Conservation (phyloP, 2,329 filamentous ascomycete genomes). For the Colletotrichum euphorbiae region DNA sequence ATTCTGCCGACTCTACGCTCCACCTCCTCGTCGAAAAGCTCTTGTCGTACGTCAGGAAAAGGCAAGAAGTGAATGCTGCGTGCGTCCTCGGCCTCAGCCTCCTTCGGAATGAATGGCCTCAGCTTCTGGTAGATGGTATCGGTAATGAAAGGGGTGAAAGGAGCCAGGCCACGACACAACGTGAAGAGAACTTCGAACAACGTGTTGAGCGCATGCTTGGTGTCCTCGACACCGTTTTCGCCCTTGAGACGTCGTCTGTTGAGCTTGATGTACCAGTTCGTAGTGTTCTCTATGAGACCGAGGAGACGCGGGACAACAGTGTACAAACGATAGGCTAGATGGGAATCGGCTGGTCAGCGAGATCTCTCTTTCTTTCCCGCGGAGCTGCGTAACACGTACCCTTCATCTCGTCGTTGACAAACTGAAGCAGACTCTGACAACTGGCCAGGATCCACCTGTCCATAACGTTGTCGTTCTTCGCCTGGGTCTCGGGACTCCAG, state of each 20-base stretch:
- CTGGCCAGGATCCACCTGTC: constrained; percentile 95
- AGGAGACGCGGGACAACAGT: constrained; percentile 91
- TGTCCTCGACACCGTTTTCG: constrained; percentile 86
- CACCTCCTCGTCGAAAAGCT: constrained; percentile 87
- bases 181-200: constrained; percentile 95
- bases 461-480: constrained; percentile 90
- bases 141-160: constrained; percentile 95
- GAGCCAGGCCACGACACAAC: constrained; percentile 86
- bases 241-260: constrained; percentile 93
- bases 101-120: constrained; percentile 82
- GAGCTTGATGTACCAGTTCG: constrained; percentile 99
- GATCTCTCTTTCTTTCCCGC: neutral
- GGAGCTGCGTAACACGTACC: constrained; percentile 58
- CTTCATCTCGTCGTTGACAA: constrained; percentile 93
- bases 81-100: constrained; percentile 74
- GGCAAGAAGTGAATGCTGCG: constrained; percentile 92
- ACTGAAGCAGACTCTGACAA: constrained; percentile 90
- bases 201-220: constrained; percentile 89
- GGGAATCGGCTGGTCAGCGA: neutral
- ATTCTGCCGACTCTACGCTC: constrained; percentile 90
- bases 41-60: constrained; percentile 88
- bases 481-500: constrained; percentile 81
- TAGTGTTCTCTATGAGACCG: constrained; percentile 89
- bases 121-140: constrained; percentile 93
- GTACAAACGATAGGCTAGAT: constrained; percentile 78